phyloP scores from a whole-genome alignment of 2,329 filamentous ascomycete species.

The Arachnopeziza araneosa region DNA sequence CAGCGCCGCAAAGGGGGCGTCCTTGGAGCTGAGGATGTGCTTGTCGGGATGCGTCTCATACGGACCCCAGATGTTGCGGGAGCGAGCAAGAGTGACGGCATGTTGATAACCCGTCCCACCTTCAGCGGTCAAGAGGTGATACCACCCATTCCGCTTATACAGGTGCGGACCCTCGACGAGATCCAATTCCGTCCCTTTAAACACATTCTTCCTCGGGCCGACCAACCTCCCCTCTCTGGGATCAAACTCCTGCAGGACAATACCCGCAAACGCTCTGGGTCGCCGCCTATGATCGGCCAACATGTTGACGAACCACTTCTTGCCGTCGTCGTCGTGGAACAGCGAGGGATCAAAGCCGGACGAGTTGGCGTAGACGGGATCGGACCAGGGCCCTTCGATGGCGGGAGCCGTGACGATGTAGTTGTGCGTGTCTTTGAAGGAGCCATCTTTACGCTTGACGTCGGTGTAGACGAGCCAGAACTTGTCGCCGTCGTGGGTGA shows the following conservation, averaged over 20 bases:
- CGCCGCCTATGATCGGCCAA: slow-evolving; percentile 48
- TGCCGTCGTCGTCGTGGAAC: slow-evolving; percentile 52
- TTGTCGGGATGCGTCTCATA: slow-evolving; percentile 56
- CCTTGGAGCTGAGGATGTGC: slow-evolving; percentile 48
- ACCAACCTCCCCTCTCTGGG: slow-evolving; percentile 38
- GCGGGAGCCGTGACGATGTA: slow-evolving; percentile 51
- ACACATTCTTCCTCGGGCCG: slow-evolving; percentile 38
- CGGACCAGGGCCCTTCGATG: slow-evolving; percentile 57
- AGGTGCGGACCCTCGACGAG: slow-evolving; percentile 51
- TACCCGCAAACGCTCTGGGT: slow-evolving; percentile 47
- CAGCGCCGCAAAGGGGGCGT: slow-evolving; percentile 42
- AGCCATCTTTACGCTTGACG: slow-evolving; percentile 61
- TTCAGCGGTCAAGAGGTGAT: slow-evolving; percentile 55
- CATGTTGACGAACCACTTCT: slow-evolving; percentile 54
- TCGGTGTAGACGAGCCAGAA: slow-evolving; percentile 63
- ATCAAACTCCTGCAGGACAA: slow-evolving; percentile 53
- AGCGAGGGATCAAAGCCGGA: slow-evolving; percentile 58
- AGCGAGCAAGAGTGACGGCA: slow-evolving; percentile 52
- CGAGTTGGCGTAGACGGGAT: slow-evolving; percentile 53
- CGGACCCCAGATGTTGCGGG: slow-evolving; percentile 50
- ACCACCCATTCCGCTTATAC: slow-evolving; percentile 53
- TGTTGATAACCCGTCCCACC: slow-evolving; percentile 58
- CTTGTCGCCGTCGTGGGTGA: slow-evolving; percentile 52
- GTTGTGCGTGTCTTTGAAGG: slow-evolving; percentile 59
- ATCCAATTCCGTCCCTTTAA: slow-evolving; percentile 42